Evolutionary conservation across 805 yeast species (phyloP).

Genomic region (Ogataea saltuana): DNA sequence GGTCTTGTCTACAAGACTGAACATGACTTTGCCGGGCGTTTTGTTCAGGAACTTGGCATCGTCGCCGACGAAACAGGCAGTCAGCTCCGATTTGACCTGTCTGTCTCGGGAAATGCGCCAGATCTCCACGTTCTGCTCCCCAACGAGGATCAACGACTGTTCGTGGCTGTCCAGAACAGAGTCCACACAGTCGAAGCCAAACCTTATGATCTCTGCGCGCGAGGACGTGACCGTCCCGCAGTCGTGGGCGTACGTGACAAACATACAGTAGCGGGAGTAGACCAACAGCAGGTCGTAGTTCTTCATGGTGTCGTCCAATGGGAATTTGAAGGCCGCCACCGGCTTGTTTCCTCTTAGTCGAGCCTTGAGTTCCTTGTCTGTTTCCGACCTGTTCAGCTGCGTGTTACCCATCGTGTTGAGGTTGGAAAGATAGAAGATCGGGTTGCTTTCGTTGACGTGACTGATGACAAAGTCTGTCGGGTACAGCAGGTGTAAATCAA

Average conservation of each 20-base stretch:
- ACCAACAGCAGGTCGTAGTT: slow-evolving; percentile 34
- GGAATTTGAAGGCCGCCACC: slow-evolving; percentile 30
- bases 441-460: slow-evolving; percentile 29
- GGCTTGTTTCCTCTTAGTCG: slow-evolving; percentile 31
- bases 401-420: slow-evolving; percentile 31
- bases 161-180: slow-evolving; percentile 34
- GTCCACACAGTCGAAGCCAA: slow-evolving; percentile 28
- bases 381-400: slow-evolving; percentile 24
- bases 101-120: slow-evolving; percentile 27
- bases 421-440: slow-evolving; percentile 33
- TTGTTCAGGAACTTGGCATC: slow-evolving; percentile 27
- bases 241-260: slow-evolving; percentile 27
- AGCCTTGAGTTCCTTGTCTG: slow-evolving; percentile 28
- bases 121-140: slow-evolving; percentile 30
- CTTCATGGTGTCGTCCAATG: slow-evolving; percentile 13
- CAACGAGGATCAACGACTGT: slow-evolving; percentile 25
- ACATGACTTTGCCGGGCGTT: slow-evolving; percentile 31
- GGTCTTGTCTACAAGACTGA: slow-evolving; percentile 22
- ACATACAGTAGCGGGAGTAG: slow-evolving; percentile 30
- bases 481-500: slow-evolving; percentile 26
- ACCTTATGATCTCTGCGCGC: slow-evolving; percentile 29
- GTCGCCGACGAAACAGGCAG: slow-evolving; percentile 29
- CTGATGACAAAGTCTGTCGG: slow-evolving; percentile 33
- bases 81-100: slow-evolving; percentile 23
- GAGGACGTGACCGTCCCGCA: slow-evolving; percentile 24